A percentile compares a stretch with the other conserved stretches of the same genome.
Evolutionary conservation across 345 rosid genomes (phyloP).

Genomic region (Lenwebbia sp.): DNA sequence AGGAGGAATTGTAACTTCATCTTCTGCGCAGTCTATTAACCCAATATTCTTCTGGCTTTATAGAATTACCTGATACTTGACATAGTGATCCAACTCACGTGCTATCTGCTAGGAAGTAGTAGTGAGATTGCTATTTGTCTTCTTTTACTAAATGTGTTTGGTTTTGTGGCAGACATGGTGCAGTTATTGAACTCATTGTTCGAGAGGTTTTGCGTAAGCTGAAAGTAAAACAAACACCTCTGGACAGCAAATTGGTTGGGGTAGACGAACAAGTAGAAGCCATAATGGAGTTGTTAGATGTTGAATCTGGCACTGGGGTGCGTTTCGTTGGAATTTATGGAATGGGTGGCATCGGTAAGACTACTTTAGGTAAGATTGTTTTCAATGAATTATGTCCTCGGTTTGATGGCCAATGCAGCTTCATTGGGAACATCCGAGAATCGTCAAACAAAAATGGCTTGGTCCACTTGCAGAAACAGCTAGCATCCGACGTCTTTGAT

Average conservation of each 20-base stretch:
- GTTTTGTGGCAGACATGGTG: not conserved
- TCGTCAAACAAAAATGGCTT: not conserved
- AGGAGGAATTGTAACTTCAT: not conserved
- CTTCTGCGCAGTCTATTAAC: not conserved
- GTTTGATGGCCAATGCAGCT: not conserved
- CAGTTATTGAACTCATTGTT: not conserved
- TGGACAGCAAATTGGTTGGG: not conserved
- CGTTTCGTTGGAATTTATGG: no score
- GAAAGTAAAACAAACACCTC: not conserved
- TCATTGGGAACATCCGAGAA: not conserved
- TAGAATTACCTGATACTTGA: not conserved
- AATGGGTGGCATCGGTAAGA: not conserved
- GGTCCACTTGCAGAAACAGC: fast-evolving
- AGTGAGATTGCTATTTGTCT: not conserved
- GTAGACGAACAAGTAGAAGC: not conserved
- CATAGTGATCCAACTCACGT: not conserved
- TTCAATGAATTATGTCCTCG: not conserved
- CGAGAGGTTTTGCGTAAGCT: fast-evolving
- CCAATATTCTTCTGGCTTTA: not conserved
- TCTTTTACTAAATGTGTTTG: not conserved
- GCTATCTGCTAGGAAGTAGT: not conserved
- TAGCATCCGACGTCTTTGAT: not conserved
- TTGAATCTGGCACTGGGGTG: no score
- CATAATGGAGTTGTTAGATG: not conserved
- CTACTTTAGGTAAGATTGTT: not conserved